Percentiles rank a stretch among this genome's conserved stretches.
These are phyloP conservation scores for Acanthamoeba lugdunensis DNA, from an alignment of 208 protist species.

Conservation along the genomic window DNA sequence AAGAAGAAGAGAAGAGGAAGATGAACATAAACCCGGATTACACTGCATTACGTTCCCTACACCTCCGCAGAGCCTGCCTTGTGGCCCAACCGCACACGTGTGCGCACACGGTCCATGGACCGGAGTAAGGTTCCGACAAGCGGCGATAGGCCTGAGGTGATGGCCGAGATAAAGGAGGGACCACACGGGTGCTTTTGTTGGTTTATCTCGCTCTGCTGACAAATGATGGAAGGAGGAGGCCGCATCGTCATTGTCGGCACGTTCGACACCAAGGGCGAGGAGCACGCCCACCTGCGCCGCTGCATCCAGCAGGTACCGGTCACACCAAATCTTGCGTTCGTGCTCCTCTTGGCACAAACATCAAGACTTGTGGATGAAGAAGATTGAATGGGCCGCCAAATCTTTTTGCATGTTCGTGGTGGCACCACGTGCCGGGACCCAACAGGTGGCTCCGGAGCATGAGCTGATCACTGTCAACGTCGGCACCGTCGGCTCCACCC, in stretches of 20 bases:
- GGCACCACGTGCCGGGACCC: neutral
- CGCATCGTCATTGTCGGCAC: slow-evolving; percentile 62
- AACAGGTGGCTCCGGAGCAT: slow-evolving; percentile 3
- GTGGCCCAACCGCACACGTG: too few relatives aligned
- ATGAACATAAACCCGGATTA: too few relatives aligned
- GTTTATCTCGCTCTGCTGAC: neutral
- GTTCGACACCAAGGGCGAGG: slow-evolving; percentile 59
- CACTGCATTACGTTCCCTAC: too few relatives aligned
- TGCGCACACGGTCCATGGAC: too few relatives aligned
- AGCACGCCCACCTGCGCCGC: slow-evolving; percentile 55
- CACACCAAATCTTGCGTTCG: too few relatives aligned
- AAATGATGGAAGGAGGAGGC: neutral
- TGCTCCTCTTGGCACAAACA: neutral
- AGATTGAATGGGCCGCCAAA: neutral
- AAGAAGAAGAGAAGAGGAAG: too few relatives aligned
- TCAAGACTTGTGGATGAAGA: neutral
- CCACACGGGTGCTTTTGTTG: too few relatives aligned
- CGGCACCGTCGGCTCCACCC: slow-evolving; percentile 62
- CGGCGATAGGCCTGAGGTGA: too few relatives aligned
- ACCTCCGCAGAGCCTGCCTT: too few relatives aligned
- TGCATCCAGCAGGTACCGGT: neutral
- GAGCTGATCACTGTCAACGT: slow-evolving; percentile 48
- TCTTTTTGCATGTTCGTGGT: neutral
- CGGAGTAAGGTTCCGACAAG: too few relatives aligned
- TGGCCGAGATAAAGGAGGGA: too few relatives aligned